Evolutionary conservation across 441 rosid genomes (phyloP).

Genomic region (Omphalea diandra): DNA sequence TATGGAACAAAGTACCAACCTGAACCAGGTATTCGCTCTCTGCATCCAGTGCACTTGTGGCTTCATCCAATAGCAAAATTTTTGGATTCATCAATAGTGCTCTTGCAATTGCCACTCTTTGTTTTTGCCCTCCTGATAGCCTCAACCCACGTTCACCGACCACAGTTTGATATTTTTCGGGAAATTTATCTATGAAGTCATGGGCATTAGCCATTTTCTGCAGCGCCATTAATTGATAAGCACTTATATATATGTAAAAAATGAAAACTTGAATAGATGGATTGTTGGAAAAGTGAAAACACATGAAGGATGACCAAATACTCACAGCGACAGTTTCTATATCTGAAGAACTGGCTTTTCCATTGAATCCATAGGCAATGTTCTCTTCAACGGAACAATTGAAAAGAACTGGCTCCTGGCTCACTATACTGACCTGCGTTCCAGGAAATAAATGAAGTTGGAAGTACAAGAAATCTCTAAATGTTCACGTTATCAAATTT

Average conservation of each 20-base stretch:
- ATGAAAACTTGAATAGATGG: neutral
- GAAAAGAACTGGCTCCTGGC: slow-evolving; percentile 96
- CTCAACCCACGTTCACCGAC: slow-evolving; percentile 92
- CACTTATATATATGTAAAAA: neutral
- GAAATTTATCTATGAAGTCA: slow-evolving; percentile 70
- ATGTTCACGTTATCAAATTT: neutral
- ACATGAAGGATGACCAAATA: neutral
- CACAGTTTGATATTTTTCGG: slow-evolving; percentile 68
- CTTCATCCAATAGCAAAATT: slow-evolving; percentile 85
- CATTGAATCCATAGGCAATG: slow-evolving; percentile 79
- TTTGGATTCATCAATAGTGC: slow-evolving; percentile 87
- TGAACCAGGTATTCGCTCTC: slow-evolving; percentile 95
- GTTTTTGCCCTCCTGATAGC: slow-evolving; percentile 93
- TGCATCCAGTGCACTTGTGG: slow-evolving; percentile 94
- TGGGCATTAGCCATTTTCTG: slow-evolving; percentile 98
- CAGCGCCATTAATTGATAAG: slow-evolving; percentile 17
- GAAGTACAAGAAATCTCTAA: neutral
- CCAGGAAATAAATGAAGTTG: neutral
- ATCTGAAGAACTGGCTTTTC: slow-evolving; percentile 52
- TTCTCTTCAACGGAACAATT: slow-evolving; percentile 88
- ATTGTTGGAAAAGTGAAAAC: neutral
- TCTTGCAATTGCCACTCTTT: slow-evolving; percentile 88
- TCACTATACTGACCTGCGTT: slow-evolving; percentile 83
- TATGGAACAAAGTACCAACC: slow-evolving; percentile 23
- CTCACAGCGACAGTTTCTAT: slow-evolving; percentile 77